phyloP scores from a whole-genome alignment of 2,329 filamentous ascomycete species.

The Trichoderma gracile region DNA sequence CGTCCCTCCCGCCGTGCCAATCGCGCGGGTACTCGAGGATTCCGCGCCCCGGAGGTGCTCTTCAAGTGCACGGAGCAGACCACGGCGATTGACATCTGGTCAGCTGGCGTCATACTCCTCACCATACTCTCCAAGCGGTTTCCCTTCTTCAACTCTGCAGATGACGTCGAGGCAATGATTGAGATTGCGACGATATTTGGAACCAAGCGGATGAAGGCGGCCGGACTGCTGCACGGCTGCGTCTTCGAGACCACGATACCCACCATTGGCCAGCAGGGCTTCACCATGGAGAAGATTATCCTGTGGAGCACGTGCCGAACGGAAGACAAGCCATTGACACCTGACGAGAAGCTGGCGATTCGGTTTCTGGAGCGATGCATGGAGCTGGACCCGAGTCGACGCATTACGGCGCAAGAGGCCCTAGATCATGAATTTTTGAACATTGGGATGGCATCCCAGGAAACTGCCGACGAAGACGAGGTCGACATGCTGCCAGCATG shows the following conservation, averaged over 20 bases:
- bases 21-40: slow-evolving; percentile 89
- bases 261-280: slow-evolving; percentile 81
- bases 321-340: slow-evolving; percentile 56
- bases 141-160: slow-evolving; percentile 98
- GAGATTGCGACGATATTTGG: slow-evolving; percentile 97
- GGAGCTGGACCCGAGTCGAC: slow-evolving; percentile 71
- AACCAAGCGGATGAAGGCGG: slow-evolving; percentile 75
- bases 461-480: slow-evolving; percentile 52
- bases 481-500: slow-evolving; percentile 51
- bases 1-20: slow-evolving; percentile 88
- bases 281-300: slow-evolving; percentile 88
- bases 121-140: slow-evolving; percentile 91
- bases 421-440: slow-evolving; percentile 70
- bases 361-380: slow-evolving; percentile 71
- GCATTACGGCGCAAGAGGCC: slow-evolving; percentile 75
- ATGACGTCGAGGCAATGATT: slow-evolving; percentile 96
- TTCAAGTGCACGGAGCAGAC: slow-evolving; percentile 97
- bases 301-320: slow-evolving; percentile 88
- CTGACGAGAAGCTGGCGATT: slow-evolving; percentile 71
- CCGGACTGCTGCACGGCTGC: slow-evolving; percentile 82
- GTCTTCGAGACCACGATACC: slow-evolving; percentile 92
- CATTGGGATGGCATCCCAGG: slow-evolving; percentile 35
- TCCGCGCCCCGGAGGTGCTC: slow-evolving; percentile 92
- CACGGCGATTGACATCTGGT: slow-evolving; percentile 95
- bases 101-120: slow-evolving; percentile 92